A percentile compares a stretch with the other conserved stretches of the same genome.
Evolutionary conservation across 805 yeast species (phyloP).

Genomic region (Kodamaea fukazawae): DNA sequence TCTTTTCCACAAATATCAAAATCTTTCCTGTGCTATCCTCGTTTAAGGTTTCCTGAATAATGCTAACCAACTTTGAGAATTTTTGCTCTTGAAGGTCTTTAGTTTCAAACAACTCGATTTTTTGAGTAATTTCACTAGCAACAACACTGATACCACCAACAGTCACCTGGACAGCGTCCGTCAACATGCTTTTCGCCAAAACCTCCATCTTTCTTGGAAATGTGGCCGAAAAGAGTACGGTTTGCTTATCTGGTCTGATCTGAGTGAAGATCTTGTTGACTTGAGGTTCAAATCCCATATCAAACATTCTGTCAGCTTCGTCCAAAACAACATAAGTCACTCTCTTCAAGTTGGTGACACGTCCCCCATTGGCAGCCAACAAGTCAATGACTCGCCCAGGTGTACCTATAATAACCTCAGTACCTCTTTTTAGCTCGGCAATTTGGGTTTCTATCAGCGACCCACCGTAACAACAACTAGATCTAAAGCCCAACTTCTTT

Average conservation of each 20-base stretch:
- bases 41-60: constrained; percentile 48
- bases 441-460: constrained; percentile 80
- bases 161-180: constrained; percentile 67
- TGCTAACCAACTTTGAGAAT: constrained; percentile 50
- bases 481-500: constrained; percentile 45
- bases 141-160: constrained; percentile 82
- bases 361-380: constrained; percentile 77
- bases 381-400: constrained; percentile 94
- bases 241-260: constrained; percentile 82
- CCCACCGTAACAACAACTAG: constrained; percentile 90
- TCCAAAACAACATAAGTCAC: constrained; percentile 85
- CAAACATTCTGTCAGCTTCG: constrained; percentile 96
- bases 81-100: constrained; percentile 37
- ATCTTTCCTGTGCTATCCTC: constrained; percentile 45
- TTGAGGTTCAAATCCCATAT: constrained; percentile 96
- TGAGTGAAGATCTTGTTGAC: constrained; percentile 74
- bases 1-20: constrained; percentile 84
- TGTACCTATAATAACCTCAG: constrained; percentile 83
- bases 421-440: constrained; percentile 71
- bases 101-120: constrained; percentile 51
- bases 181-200: constrained; percentile 64
- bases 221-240: constrained; percentile 91
- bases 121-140: constrained; percentile 75
- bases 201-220: constrained; percentile 78
- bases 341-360: constrained; percentile 62